Conservation (phyloP, 768 basidiomycete genomes). For the Tylopilus balloui region DNA sequence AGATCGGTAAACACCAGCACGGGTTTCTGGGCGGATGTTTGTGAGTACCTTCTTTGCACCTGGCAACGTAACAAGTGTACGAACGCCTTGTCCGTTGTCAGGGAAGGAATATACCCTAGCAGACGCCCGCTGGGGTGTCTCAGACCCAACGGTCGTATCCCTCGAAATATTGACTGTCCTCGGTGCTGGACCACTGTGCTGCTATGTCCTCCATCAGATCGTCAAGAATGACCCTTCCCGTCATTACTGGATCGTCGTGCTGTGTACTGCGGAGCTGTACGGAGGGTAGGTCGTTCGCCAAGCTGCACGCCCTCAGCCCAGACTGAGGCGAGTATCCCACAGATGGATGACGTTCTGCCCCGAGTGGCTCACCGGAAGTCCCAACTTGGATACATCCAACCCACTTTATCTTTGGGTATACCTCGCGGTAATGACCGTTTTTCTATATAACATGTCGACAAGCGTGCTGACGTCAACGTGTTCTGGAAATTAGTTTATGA, state of each 20-base stretch:
- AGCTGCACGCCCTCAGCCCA: not conserved
- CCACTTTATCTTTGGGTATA: conserved; percentile 75
- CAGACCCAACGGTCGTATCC: conserved; percentile 77
- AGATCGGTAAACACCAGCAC: conserved; percentile 63
- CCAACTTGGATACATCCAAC: conserved; percentile 68
- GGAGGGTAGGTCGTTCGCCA: conserved; percentile 51
- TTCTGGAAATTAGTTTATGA: conserved; percentile 61
- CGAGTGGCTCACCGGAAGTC: conserved; percentile 76
- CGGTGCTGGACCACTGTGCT: conserved; percentile 65
- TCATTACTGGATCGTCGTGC: conserved; percentile 67
- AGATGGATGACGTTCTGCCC: conserved; percentile 90
- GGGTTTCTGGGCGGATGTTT: conserved; percentile 69
- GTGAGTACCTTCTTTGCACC: conserved; percentile 39
- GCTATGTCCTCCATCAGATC: conserved; percentile 65
- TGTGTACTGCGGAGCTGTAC: conserved; percentile 73
- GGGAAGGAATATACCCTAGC: conserved; percentile 82
- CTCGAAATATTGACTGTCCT: conserved; percentile 83
- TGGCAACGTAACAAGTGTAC: not conserved
- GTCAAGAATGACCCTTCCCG: conserved; percentile 56
- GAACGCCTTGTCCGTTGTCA: conserved; percentile 22
- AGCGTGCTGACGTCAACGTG: not conserved
- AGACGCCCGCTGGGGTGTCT: conserved; percentile 75
- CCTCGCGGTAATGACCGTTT: conserved; percentile 56
- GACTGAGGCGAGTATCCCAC: not conserved
- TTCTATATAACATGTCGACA: not conserved